These are phyloP conservation scores for Calonectria henricotiae DNA, from an alignment of 2,329 filamentous ascomycete genomes.

Conservation along the genomic window DNA sequence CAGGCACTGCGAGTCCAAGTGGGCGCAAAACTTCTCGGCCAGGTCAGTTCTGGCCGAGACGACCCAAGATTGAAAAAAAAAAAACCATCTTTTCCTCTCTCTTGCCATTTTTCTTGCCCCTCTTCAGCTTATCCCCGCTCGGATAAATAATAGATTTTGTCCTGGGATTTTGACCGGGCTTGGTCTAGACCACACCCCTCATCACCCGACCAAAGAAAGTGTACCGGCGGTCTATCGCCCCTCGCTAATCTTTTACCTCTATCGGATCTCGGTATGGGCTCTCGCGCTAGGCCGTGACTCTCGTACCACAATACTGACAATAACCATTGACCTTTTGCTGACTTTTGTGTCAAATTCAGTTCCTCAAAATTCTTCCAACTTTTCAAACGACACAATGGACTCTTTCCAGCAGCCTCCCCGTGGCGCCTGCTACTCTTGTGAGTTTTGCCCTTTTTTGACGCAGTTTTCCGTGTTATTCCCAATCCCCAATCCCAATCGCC, in stretches of 20 bases:
- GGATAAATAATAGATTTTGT: conserved; percentile 10
- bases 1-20: conserved; percentile 36
- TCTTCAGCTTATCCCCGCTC: conserved; percentile 27
- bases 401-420: conserved; percentile 54
- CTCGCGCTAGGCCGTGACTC: conserved; percentile 41
- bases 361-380: conserved; percentile 37
- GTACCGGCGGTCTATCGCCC: conserved; percentile 36
- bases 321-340: conserved; percentile 34
- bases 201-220: conserved; percentile 32
- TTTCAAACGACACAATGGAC: conserved; percentile 61
- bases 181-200: conserved; percentile 35
- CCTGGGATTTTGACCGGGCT: conserved; percentile 19
- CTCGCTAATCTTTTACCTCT: conserved; percentile 52
- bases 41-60: conserved; percentile 15
- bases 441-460: conserved; percentile 51
- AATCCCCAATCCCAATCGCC: not conserved
- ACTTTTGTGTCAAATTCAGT: conserved; percentile 30
- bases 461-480: conserved; percentile 2
- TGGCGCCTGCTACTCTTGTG: conserved; percentile 70
- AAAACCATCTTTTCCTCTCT: conserved; percentile 10
- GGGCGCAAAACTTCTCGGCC: conserved; percentile 39
- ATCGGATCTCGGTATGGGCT: conserved; percentile 48
- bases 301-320: conserved; percentile 34
- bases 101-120: conserved; percentile 27
- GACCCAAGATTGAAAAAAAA: conserved; percentile 20